phyloP scores from a whole-genome alignment of 1,284 basidiomycete species.

The Cryptococcus hybrid region DNA sequence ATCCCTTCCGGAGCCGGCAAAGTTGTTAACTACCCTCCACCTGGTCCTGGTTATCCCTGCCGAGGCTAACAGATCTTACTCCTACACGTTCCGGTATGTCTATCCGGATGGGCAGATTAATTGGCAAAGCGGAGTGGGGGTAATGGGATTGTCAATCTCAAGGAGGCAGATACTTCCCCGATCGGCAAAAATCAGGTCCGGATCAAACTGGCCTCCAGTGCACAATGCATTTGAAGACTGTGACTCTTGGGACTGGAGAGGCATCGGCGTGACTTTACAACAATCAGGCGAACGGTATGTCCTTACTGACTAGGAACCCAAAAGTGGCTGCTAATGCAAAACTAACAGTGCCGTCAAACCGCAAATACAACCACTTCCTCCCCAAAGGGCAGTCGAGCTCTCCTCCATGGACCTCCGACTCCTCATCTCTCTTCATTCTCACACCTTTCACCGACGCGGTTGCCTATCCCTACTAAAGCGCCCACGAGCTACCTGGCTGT shows the following conservation, averaged over 20 bases:
- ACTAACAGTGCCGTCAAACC: background rate
- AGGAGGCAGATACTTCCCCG: background rate
- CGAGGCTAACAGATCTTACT: constrained; percentile 1
- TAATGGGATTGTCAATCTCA: constrained; percentile 23
- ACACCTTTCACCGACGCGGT: background rate
- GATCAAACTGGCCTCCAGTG: background rate
- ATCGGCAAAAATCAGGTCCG: background rate
- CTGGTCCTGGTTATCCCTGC: background rate
- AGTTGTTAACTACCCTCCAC: background rate
- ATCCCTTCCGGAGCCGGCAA: background rate
- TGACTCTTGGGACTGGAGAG: constrained; percentile 3
- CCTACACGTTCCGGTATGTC: constrained; percentile 28
- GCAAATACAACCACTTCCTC: constrained; percentile 4
- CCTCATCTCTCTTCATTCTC: constrained; percentile 3
- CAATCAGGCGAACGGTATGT: constrained; percentile 4
- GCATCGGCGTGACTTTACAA: constrained; percentile 7
- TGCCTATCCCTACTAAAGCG: background rate
- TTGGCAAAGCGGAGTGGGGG: constrained; percentile 27
- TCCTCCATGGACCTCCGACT: background rate
- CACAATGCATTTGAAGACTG: background rate
- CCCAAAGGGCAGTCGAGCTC: background rate
- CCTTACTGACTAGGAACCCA: background rate
- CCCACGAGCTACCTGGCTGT: background rate
- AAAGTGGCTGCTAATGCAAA: background rate
- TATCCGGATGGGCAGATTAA: constrained; percentile 15